Evolutionary conservation across 345 rosid species (phyloP).

Genomic region (Aegle marmelos): DNA sequence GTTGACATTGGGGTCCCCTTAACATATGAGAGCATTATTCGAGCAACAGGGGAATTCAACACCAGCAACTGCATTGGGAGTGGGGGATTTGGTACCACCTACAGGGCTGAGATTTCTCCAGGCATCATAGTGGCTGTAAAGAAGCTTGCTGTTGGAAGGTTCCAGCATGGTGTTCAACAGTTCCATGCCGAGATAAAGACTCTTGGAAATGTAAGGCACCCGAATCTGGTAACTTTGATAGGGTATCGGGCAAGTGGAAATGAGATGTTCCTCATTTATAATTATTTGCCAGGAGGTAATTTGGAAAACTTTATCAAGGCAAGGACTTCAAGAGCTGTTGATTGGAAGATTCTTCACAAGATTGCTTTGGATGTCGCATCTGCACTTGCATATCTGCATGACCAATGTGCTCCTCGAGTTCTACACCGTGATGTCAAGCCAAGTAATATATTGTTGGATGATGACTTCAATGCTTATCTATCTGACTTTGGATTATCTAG

Average conservation of each 20-base stretch:
- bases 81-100: slow-evolving; percentile 43
- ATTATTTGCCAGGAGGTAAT: slow-evolving; percentile 38
- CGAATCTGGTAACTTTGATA: slow-evolving; percentile 35
- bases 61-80: slow-evolving; percentile 33
- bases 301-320: slow-evolving; percentile 33
- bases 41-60: slow-evolving; percentile 33
- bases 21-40: slow-evolving; percentile 25
- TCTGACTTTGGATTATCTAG: slow-evolving; percentile 39
- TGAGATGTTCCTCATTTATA: slow-evolving; percentile 38
- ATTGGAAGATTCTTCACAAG: slow-evolving; percentile 37
- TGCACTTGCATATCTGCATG: slow-evolving; percentile 33
- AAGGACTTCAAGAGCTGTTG: slow-evolving; percentile 17
- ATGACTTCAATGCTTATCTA: slow-evolving; percentile 31
- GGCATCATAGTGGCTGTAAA: slow-evolving; percentile 29
- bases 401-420: slow-evolving; percentile 30
- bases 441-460: slow-evolving; percentile 34
- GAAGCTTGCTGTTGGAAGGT: slow-evolving; percentile 32
- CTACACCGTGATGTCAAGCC: slow-evolving; percentile 43
- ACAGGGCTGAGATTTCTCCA: slow-evolving; percentile 35
- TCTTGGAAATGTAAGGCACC: slow-evolving; percentile 32
- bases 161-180: slow-evolving; percentile 31
- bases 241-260: slow-evolving; percentile 38
- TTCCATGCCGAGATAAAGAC: slow-evolving; percentile 36
- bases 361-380: slow-evolving; percentile 36
- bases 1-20: slow-evolving; percentile 33